These are phyloP conservation scores for Aspergillus puulaauensis DNA, from an alignment of 2,329 filamentous ascomycete genomes.

Conservation along the genomic window DNA sequence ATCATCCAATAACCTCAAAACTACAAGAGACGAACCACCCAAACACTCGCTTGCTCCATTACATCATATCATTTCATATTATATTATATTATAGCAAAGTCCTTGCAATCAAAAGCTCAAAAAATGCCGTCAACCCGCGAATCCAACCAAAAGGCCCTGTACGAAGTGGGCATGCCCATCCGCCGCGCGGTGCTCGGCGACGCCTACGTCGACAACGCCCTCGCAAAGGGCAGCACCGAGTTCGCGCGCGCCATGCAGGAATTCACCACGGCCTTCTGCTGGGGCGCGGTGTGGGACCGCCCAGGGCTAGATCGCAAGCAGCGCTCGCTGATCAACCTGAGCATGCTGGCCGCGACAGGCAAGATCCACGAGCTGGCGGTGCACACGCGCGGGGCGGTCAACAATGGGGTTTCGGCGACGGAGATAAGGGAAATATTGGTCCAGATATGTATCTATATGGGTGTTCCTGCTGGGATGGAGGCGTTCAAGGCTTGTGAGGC, in stretches of 20 bases:
- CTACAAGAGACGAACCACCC: too few species aligned
- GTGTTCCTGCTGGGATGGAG: constrained; percentile 47
- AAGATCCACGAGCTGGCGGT: constrained; percentile 56
- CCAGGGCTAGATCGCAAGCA: constrained; percentile 7
- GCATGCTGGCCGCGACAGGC: constrained; percentile 61
- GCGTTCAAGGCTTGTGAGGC: constrained; percentile 34
- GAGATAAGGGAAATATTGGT: constrained; percentile 53
- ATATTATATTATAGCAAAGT: too few species aligned
- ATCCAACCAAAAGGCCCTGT: background rate
- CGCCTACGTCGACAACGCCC: constrained; percentile 16
- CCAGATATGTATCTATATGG: constrained; percentile 41
- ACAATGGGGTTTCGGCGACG: constrained; percentile 57
- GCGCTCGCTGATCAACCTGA: constrained; percentile 42
- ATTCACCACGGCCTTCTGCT: constrained; percentile 15
- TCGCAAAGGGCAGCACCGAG: constrained; percentile 21
- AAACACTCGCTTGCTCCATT: too few species aligned
- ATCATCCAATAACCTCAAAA: too few species aligned
- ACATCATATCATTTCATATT: too few species aligned
- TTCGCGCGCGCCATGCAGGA: constrained; percentile 24
- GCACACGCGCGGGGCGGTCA: constrained; percentile 59
- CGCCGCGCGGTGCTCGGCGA: constrained; percentile 14
- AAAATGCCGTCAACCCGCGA: background rate
- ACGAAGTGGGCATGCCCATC: background rate
- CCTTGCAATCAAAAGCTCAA: too few species aligned
- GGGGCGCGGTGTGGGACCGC: constrained; percentile 10